phyloP scores from a whole-genome alignment of 768 basidiomycete species.

The Boletus vinaceobasis region DNA sequence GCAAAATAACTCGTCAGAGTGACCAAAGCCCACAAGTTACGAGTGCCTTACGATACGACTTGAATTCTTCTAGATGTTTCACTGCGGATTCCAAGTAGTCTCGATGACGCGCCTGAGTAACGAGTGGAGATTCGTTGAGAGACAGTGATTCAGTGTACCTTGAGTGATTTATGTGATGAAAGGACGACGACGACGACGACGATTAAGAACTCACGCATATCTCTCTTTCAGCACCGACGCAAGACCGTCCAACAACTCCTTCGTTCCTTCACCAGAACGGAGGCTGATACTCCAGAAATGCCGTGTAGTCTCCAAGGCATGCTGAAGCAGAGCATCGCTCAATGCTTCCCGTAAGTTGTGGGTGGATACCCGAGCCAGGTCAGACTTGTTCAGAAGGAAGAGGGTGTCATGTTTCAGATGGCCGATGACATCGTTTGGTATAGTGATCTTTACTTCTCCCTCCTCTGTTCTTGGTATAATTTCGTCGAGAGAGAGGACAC shows the following conservation, averaged over 20 bases:
- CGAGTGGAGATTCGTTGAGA: constrained; percentile 44
- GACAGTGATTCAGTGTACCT: constrained; percentile 24
- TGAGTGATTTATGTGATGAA: not conserved
- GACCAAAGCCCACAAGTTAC: not conserved
- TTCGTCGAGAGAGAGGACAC: constrained; percentile 71
- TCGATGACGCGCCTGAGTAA: constrained; percentile 80
- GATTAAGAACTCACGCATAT: constrained; percentile 17
- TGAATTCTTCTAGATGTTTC: constrained; percentile 32
- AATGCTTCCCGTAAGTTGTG: constrained; percentile 18
- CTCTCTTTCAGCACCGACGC: constrained; percentile 40
- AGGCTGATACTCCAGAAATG: constrained; percentile 63
- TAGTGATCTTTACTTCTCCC: constrained; percentile 14
- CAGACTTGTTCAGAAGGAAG: constrained; percentile 78
- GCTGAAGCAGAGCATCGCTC: constrained; percentile 10
- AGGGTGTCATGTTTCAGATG: constrained; percentile 58
- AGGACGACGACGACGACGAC: not conserved
- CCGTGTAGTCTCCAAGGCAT: not conserved
- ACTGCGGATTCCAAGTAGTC: constrained; percentile 67
- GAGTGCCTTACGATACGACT: constrained; percentile 26
- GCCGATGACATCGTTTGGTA: constrained; percentile 47
- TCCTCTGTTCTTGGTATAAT: constrained; percentile 13
- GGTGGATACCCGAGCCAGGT: constrained; percentile 38
- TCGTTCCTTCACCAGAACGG: constrained; percentile 51
- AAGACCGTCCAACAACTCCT: constrained; percentile 58
- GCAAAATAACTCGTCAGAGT: constrained; percentile 2